Conservation (phyloP, 2,329 filamentous ascomycete species). For the Penicillium sp. region DNA sequence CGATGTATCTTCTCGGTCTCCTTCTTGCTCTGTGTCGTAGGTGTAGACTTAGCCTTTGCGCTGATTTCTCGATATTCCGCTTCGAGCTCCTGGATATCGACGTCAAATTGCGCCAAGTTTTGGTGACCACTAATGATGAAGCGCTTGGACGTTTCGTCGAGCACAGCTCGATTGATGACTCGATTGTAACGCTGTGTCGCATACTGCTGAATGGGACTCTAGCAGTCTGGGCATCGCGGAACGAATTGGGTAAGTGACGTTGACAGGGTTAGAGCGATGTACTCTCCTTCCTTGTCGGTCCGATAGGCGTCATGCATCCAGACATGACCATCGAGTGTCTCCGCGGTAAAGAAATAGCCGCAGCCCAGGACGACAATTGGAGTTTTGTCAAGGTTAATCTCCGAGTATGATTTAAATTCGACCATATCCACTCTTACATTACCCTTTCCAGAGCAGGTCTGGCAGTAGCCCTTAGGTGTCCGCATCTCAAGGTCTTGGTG, state of each 20-base stretch:
- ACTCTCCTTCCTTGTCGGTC: slow-evolving; percentile 28
- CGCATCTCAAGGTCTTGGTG: slow-evolving; percentile 58
- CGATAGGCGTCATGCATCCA: slow-evolving; percentile 48
- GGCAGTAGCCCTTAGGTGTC: slow-evolving; percentile 64
- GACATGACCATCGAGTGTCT: slow-evolving; percentile 66
- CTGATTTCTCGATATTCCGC: background rate
- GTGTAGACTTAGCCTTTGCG: background rate
- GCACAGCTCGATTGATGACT: slow-evolving; percentile 62
- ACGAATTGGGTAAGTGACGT: slow-evolving; percentile 52
- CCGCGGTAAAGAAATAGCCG: slow-evolving; percentile 65
- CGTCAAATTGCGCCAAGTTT: background rate
- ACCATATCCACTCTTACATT: slow-evolving; percentile 55
- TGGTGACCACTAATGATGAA: slow-evolving; percentile 49
- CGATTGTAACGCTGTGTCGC: slow-evolving; percentile 66
- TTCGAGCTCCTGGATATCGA: background rate
- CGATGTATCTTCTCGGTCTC: background rate
- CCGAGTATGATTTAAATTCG: slow-evolving; percentile 61
- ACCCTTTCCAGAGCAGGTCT: slow-evolving; percentile 52
- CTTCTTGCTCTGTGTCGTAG: background rate
- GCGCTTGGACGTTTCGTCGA: slow-evolving; percentile 68
- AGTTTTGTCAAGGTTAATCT: slow-evolving; percentile 62
- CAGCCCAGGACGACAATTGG: slow-evolving; percentile 68
- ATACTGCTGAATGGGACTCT: slow-evolving; percentile 56
- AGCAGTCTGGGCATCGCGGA: slow-evolving; percentile 63
- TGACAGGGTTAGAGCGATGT: slow-evolving; percentile 26